Base-by-base conservation (phyloP, 2,329 filamentous ascomycete species). In the Aspergillus ochraceoroseus region DNA sequence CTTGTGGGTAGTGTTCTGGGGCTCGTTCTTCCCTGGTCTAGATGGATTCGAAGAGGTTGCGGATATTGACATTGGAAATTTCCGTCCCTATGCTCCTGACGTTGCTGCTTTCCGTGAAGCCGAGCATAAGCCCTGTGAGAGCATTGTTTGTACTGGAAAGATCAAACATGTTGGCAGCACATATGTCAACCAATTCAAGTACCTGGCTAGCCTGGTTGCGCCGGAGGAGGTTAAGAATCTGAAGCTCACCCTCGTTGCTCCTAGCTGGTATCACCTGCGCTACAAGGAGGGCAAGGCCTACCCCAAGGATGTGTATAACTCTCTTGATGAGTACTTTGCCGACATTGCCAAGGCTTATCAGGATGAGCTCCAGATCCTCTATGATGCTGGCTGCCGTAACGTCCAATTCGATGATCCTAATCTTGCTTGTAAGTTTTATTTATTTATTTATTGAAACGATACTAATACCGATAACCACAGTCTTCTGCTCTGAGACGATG, bases 401-500 rank as follows among this genome's bases (percentile, higher is more conserved):
- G 75, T 82, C n/a, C 80, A 83, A 56, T 80, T 80, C 33, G 80
- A 83, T 48, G 80, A 83, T 56, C 80, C 79, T 1, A 77, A 79
- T 41, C 73, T 84, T 61, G 79, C 79, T 9, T 83, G 79, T 82
- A 63, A 66, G 77, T 35, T 7, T 54, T 62, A 34, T 79, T 19
- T 2, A 6, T 4, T 28, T 4, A 19, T 3, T 14, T 27, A 2
- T 18, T 11, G 15, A 11, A 14, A 27, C 25, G 18, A 18, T 25
- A 18, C 12, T 25, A 7, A 29, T 49, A 18, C 54, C 42, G 19
- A 13, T 5, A 7, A 3, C 4, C 12, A n/a, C 39, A 83, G 80
- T 86, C 62, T 87, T 87, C 64, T 87, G 83, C 66, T 83, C 79
- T 13, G 71, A 83, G 42, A 78, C 80, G 59, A 86, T 86, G 75